Evolutionary conservation across 1,139 yeast species (phyloP).

Genomic region (Kodamaea arcana): DNA sequence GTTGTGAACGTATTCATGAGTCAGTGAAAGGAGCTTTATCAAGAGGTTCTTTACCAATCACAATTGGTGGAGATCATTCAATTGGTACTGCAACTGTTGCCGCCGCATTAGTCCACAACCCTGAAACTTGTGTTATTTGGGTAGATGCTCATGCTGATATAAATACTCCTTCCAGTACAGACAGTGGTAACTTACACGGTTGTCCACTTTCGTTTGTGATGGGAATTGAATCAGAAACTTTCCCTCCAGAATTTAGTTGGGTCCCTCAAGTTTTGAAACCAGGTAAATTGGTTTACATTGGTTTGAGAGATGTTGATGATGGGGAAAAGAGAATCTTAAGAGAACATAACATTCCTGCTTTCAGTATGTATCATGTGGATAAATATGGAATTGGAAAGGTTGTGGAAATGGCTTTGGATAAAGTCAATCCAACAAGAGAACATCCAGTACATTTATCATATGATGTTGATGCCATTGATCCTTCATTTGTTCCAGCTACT

Average conservation of each 20-base stretch:
- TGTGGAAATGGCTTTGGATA: slow-evolving; percentile 84
- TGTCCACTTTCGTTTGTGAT: slow-evolving; percentile 90
- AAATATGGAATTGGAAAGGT: slow-evolving; percentile 90
- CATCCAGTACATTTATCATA: slow-evolving; percentile 85
- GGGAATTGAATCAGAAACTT: slow-evolving; percentile 63
- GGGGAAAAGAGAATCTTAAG: slow-evolving; percentile 76
- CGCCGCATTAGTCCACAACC: slow-evolving; percentile 74
- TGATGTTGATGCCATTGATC: slow-evolving; percentile 97
- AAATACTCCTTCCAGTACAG: slow-evolving; percentile 84
- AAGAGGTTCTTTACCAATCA: slow-evolving; percentile 64
- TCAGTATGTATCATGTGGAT: slow-evolving; percentile 94
- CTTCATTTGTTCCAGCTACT: slow-evolving; percentile 90
- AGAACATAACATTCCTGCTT: slow-evolving; percentile 76
- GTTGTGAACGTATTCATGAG: slow-evolving; percentile 61
- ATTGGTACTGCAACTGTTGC: slow-evolving; percentile 91
- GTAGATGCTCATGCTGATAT: slow-evolving; percentile 98
- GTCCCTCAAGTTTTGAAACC: slow-evolving; percentile 68
- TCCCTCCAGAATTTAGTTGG: slow-evolving; percentile 76
- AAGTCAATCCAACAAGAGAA: slow-evolving; percentile 69
- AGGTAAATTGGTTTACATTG: slow-evolving; percentile 82
- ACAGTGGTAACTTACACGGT: slow-evolving; percentile 91
- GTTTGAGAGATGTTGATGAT: slow-evolving; percentile 86
- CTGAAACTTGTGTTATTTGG: slow-evolving; percentile 91
- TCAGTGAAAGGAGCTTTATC: slow-evolving; percentile 50
- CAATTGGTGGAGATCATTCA: slow-evolving; percentile 96